A percentile compares a stretch with the other conserved stretches of the same genome.
phyloP scores from a whole-genome alignment of 2,329 filamentous ascomycete species.

The Paecilomyces sp. region DNA sequence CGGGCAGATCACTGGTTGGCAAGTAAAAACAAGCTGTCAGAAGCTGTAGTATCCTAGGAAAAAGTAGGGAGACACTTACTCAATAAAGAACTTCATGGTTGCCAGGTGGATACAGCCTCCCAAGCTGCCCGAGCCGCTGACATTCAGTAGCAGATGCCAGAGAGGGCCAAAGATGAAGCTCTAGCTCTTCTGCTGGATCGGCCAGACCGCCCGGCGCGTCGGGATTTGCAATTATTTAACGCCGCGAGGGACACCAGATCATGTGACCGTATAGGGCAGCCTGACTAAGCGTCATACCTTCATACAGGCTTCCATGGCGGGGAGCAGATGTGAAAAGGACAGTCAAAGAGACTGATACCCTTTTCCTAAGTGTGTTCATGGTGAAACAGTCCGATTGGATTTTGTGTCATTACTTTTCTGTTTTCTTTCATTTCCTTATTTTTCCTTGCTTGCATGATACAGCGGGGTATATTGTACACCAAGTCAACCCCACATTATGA shows the following conservation, averaged over 20 bases:
- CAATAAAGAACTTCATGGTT: slow-evolving; percentile 74
- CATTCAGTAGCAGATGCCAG: neutral
- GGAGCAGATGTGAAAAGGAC: slow-evolving; percentile 4
- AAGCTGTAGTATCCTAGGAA: neutral
- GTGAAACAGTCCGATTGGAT: slow-evolving; percentile 1
- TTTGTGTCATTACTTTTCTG: slow-evolving; percentile 9
- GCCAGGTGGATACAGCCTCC: slow-evolving; percentile 2
- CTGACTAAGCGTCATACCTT: slow-evolving; percentile 5
- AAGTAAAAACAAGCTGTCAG: slow-evolving; percentile 1
- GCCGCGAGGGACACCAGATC: slow-evolving; percentile 23
- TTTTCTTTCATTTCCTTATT: slow-evolving; percentile 6
- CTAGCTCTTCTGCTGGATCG: slow-evolving; percentile 2
- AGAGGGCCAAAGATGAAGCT: neutral
- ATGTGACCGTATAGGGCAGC: slow-evolving; percentile 17
- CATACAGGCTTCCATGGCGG: slow-evolving; percentile 9
- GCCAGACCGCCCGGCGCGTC: slow-evolving; percentile 14
- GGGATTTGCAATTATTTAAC: slow-evolving; percentile 18
- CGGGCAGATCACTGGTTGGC: slow-evolving; percentile 52
- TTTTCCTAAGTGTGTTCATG: neutral
- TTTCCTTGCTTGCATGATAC: slow-evolving; percentile 16
- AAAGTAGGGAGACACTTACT: slow-evolving; percentile 41
- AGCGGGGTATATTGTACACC: neutral
- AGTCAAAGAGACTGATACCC: neutral
- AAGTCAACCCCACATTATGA: slow-evolving; percentile 40
- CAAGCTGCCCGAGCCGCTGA: neutral